Conservation (phyloP, 108 stramenopile genomes). For the Phaeodactylum tricornutum region DNA sequence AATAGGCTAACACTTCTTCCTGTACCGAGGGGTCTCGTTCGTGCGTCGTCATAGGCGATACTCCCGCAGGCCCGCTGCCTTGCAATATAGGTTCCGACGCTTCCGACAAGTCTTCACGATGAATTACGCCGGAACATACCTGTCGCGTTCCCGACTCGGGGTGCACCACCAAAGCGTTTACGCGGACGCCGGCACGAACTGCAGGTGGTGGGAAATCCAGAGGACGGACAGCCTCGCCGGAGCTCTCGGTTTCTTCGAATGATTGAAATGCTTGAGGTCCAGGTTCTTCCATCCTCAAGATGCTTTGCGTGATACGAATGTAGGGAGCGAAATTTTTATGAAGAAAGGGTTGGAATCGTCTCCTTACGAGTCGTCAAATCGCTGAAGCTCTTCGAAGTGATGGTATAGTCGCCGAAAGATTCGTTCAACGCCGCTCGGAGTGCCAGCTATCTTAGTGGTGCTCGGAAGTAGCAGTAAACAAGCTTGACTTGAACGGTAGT, state of each 20-base stretch:
- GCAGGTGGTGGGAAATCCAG: slow-evolving; percentile 74
- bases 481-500: too few species aligned
- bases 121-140: slow-evolving; percentile 53
- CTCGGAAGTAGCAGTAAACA: too few species aligned
- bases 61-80: neutral
- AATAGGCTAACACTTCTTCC: slow-evolving; percentile 45
- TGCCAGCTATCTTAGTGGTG: too few species aligned
- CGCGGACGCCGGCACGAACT: slow-evolving; percentile 57
- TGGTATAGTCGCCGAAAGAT: too few species aligned
- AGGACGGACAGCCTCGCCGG: slow-evolving; percentile 47
- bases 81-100: slow-evolving; percentile 1
- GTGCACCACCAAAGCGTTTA: slow-evolving; percentile 67
- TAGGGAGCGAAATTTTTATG: too few species aligned
- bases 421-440: too few species aligned
- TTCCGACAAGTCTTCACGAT: slow-evolving; percentile 40
- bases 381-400: too few species aligned
- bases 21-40: neutral
- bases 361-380: too few species aligned
- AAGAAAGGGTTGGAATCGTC: too few species aligned
- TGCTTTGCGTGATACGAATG: too few species aligned
- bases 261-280: slow-evolving; percentile 15
- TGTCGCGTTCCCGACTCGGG: slow-evolving; percentile 48
- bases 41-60: slow-evolving; percentile 1
- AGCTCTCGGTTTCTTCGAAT: slow-evolving; percentile 28
- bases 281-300: slow-evolving; percentile 19